phyloP scores from a whole-genome alignment of 2,329 filamentous ascomycete species.

The Pseudonectria buxi region DNA sequence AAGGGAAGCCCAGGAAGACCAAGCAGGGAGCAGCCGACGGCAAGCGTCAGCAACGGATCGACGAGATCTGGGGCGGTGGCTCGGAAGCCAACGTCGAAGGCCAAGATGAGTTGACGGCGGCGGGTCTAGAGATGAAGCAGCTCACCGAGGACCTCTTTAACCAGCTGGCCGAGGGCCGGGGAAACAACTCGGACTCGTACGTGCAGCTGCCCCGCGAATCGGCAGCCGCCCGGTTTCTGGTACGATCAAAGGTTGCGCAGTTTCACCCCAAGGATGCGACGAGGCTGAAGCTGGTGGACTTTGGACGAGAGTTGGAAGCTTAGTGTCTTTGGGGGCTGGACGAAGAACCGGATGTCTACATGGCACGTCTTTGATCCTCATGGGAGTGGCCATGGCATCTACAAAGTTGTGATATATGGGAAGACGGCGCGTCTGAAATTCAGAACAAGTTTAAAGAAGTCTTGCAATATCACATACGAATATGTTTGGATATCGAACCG shows the following conservation, averaged over 20 bases:
- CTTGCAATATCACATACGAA: too few relatives aligned
- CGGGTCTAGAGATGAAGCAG: constrained; percentile 50
- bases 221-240: constrained; percentile 56
- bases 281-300: constrained; percentile 53
- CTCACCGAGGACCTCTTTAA: constrained; percentile 57
- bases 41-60: constrained; percentile 53
- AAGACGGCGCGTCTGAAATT: too few relatives aligned
- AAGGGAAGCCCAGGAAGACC: constrained; percentile 48
- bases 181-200: constrained; percentile 50
- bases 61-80: constrained; percentile 51
- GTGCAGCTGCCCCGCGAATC: constrained; percentile 53
- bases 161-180: constrained; percentile 45
- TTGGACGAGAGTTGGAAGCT: constrained; percentile 56
- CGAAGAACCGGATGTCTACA: too few relatives aligned
- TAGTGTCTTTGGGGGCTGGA: constrained; percentile 20
- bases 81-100: constrained; percentile 15
- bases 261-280: constrained; percentile 59
- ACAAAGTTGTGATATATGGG: too few relatives aligned
- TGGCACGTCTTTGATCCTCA: background rate
- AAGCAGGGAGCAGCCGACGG: constrained; percentile 36
- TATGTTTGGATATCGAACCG: too few relatives aligned
- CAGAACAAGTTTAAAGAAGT: too few relatives aligned
- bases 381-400: too few relatives aligned
- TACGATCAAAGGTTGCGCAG: constrained; percentile 58
- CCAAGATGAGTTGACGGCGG: constrained; percentile 43